Base-by-base conservation (phyloP, 345 rosid genomes). In the Eucalyptus lansdowneana region DNA sequence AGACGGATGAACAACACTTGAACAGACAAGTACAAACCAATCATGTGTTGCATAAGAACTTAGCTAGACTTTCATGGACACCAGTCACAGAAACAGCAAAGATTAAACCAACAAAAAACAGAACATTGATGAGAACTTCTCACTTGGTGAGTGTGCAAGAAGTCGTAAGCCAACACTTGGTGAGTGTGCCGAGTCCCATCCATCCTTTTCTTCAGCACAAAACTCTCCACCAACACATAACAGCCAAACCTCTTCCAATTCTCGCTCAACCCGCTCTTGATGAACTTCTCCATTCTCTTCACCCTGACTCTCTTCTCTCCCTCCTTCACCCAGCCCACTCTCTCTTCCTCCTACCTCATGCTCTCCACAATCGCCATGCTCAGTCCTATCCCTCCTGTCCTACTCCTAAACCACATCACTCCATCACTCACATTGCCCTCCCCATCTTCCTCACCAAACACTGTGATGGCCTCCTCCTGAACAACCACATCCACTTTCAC, bases 141-240 rank as follows among this genome's bases (percentile, higher is more conserved):
- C 83, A 94, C 69, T 50, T 90, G 90, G 25, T 95, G 53, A 50
- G 53, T 0, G 53, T 50, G 53, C 86, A 87, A 92, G 86, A 95
- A 94, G 87, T 94, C 95, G 91, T 86, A 92, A 40, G 87, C 86
- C 80, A 95, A 49, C 85, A 94, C 69, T 50, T 90, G 91, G 25
- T 95, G 53, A 50, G 19, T 50, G 19, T 50, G 53, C 81, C 92
- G 87, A 72, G 93, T 94, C 80, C 92, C 94, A 91, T 95, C 94
- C 93, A 91, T 92, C 89, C 98, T 50, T 6, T 15, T 95, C 91
- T 87, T 93, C 92, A 95, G 87, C 27, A 92, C 93, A 92, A 93
- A 94, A 37, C 94, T 94, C 94, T 96, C 96, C 37, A 95, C 96
- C 93, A 95, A 91, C 60, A 90, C 92, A 92, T 93, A 94, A 37